Evolutionary conservation across 1,284 basidiomycete genomes (phyloP).

Genomic region (Ustilago nuda): DNA sequence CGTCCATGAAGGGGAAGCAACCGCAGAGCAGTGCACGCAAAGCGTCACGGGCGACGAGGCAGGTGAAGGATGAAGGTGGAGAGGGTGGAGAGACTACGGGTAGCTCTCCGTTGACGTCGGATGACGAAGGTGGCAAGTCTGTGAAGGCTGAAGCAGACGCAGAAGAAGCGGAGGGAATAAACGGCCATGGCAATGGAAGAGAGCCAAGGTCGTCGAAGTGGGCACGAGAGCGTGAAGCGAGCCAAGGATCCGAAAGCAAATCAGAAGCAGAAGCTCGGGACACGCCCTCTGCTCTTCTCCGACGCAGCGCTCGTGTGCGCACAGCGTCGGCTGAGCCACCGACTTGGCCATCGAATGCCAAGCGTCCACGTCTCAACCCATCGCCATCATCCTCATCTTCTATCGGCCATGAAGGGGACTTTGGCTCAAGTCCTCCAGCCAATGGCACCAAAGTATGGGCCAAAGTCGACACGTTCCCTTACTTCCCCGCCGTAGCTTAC

Average conservation of each 20-base stretch:
- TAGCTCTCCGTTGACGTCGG: conserved; percentile 45
- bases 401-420: not conserved
- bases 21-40: conserved; percentile 10
- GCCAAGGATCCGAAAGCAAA: conserved; percentile 2
- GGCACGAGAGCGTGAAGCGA: conserved; percentile 12
- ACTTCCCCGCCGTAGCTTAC: conserved; percentile 37
- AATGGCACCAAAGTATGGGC: conserved; percentile 46
- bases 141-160: not conserved
- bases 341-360: conserved; percentile 12
- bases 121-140: conserved; percentile 27
- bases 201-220: conserved; percentile 18
- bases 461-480: conserved; percentile 36
- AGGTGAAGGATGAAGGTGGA: conserved; percentile 9
- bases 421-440: conserved; percentile 7
- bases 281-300: not conserved
- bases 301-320: conserved; percentile 25
- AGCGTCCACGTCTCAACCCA: conserved; percentile 11
- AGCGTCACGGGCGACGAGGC: conserved; percentile 3
- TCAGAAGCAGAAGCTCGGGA: conserved; percentile 1
- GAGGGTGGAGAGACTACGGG: conserved; percentile 1
- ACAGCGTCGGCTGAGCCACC: conserved; percentile 13
- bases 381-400: not conserved
- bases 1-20: conserved; percentile 8
- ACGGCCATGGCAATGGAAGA: not conserved
- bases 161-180: not conserved